Percentiles rank a stretch among this genome's conserved stretches.
These are phyloP conservation scores for Apodospora peruviana DNA, from an alignment of 495 filamentous ascomycete species.

Conservation along the genomic window DNA sequence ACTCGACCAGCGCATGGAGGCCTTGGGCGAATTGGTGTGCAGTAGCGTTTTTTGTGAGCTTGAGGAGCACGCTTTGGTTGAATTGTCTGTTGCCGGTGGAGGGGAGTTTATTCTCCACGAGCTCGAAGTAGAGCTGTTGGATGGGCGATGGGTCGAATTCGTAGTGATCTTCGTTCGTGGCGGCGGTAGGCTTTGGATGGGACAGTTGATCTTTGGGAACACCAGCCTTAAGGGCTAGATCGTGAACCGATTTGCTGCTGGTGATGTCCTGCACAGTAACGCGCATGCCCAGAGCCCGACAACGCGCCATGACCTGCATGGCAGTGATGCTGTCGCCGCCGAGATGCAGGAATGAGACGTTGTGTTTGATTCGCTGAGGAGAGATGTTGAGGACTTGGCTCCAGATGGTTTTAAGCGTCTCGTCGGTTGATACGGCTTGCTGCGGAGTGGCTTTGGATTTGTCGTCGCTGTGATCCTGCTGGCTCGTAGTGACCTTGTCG, in stretches of 20 bases:
- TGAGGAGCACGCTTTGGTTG: slow-evolving; percentile 57
- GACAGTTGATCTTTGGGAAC: not conserved
- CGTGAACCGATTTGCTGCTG: slow-evolving; percentile 14
- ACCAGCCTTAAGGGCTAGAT: slow-evolving; percentile 14
- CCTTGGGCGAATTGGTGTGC: slow-evolving; percentile 31
- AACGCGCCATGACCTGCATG: slow-evolving; percentile 24
- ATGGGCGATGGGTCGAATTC: slow-evolving; percentile 49
- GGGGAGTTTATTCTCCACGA: not conserved
- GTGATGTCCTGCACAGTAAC: slow-evolving; percentile 17
- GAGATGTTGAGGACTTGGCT: slow-evolving; percentile 49
- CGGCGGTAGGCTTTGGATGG: not conserved
- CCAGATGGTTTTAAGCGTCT: slow-evolving; percentile 36
- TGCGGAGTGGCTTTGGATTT: not conserved
- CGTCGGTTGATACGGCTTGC: not conserved
- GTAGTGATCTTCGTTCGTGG: slow-evolving; percentile 11
- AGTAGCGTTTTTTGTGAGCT: slow-evolving; percentile 33
- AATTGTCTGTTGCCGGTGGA: slow-evolving; percentile 43
- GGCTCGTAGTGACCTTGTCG: slow-evolving; percentile 9
- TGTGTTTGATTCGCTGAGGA: slow-evolving; percentile 24
- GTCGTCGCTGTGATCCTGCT: not conserved
- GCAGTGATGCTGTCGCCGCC: slow-evolving; percentile 28
- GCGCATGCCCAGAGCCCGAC: slow-evolving; percentile 9
- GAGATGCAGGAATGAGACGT: slow-evolving; percentile 26
- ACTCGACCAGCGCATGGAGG: slow-evolving; percentile 44
- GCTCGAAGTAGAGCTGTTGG: slow-evolving; percentile 53